Evolutionary conservation across 768 basidiomycete species (phyloP).

Genomic region (Kwoniella mangroviensis): DNA sequence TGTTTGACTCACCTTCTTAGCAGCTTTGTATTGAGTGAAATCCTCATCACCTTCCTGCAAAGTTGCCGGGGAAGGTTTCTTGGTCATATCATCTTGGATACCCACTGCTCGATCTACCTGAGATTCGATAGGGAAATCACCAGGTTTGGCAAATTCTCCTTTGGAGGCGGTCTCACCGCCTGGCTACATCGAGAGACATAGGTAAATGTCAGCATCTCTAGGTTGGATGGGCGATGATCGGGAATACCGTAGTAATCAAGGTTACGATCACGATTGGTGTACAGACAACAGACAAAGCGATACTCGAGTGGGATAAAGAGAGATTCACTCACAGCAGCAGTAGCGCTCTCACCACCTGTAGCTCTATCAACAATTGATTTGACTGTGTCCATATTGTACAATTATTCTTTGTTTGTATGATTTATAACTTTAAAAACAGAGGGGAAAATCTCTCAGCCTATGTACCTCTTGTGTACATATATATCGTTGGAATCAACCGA

Average conservation of each 20-base stretch:
- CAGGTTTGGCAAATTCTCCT: conserved; percentile 49
- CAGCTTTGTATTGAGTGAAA: conserved; percentile 55
- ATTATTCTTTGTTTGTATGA: too few relatives aligned
- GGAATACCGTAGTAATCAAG: background rate
- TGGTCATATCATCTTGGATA: conserved; percentile 55
- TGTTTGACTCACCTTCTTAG: conserved; percentile 45
- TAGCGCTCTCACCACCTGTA: conserved; percentile 22
- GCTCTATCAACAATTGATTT: conserved; percentile 31
- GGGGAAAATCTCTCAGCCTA: background rate
- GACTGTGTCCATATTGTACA: conserved; percentile 26
- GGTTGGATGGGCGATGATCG: background rate
- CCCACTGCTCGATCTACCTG: conserved; percentile 52
- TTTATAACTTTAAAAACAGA: too few relatives aligned
- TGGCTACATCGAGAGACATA: conserved; percentile 2
- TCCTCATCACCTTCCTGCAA: conserved; percentile 54
- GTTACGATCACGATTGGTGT: background rate
- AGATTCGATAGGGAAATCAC: conserved; percentile 49
- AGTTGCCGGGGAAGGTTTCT: conserved; percentile 49
- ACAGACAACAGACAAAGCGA: background rate
- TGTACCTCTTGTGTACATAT: background rate
- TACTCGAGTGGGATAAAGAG: background rate
- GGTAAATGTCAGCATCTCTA: background rate
- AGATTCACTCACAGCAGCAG: conserved; percentile 26
- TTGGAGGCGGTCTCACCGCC: conserved; percentile 6
- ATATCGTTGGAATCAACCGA: background rate